Percentiles rank a stretch among this genome's conserved stretches.
phyloP scores from a whole-genome alignment of 176 grass and related monocot genomes.

The Musa schizocarpa region DNA sequence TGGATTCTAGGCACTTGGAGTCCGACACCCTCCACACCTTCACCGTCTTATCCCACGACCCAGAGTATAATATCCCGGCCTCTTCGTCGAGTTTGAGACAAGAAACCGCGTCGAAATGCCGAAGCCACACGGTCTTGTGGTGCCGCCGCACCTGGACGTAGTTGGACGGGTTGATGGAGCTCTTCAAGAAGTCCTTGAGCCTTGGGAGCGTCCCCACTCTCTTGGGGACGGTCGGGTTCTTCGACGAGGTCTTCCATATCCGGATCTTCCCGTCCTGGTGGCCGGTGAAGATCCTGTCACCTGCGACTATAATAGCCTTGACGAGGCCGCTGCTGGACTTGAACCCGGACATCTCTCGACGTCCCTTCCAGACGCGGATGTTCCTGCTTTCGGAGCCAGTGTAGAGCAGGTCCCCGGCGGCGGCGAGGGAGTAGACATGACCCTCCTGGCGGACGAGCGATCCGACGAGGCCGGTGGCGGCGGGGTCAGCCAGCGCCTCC shows the following conservation, averaged over 20 bases:
- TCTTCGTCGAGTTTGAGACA: conserved; percentile 17
- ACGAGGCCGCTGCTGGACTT: conserved; percentile 25
- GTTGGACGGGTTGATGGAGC: conserved; percentile 14
- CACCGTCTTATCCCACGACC: conserved; percentile 14
- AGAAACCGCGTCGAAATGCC: conserved; percentile 19
- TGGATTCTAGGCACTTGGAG: conserved; percentile 14
- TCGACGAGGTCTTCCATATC: conserved; percentile 3
- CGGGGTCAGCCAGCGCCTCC: neutral
- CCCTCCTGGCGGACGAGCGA: conserved; percentile 21
- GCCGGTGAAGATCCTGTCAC: conserved; percentile 10
- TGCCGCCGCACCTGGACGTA: conserved; percentile 20
- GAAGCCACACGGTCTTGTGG: conserved; percentile 11
- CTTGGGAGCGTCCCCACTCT: conserved; percentile 5
- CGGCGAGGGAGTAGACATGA: conserved; percentile 21
- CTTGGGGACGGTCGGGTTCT: neutral
- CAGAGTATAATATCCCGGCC: conserved; percentile 6
- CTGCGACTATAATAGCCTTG: conserved; percentile 10
- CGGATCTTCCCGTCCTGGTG: conserved; percentile 22
- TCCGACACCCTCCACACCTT: conserved; percentile 20
- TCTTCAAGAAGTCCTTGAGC: conserved; percentile 16
- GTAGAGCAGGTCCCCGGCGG: conserved; percentile 5
- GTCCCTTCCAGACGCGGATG: conserved; percentile 16
- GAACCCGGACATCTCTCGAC: conserved; percentile 6
- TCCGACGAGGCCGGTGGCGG: conserved; percentile 9
- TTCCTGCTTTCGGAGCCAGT: conserved; percentile 16